phyloP scores from a whole-genome alignment of 257 asterid genomes.

The Knoxia roxburghii region DNA sequence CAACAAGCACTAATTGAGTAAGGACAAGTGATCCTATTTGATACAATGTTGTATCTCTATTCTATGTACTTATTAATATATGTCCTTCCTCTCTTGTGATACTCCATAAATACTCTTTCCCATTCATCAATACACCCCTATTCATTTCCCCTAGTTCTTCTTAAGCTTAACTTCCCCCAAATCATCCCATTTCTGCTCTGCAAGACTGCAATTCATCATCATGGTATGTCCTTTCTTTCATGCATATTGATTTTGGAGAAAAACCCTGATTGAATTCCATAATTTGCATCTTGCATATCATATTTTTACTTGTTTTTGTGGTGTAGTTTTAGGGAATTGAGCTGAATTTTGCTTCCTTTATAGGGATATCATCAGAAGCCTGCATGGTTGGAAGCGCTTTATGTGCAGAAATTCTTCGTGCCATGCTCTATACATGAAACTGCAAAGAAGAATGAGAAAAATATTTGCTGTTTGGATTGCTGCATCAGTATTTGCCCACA shows the following conservation, averaged over 20 bases:
- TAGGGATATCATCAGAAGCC: conserved; percentile 62
- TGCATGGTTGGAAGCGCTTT: conserved; percentile 82
- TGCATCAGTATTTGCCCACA: conserved; percentile 94
- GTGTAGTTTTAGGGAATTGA: conserved; percentile 11
- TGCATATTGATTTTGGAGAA: too few relatives aligned
- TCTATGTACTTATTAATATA: too few relatives aligned
- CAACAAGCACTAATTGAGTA: conserved; percentile 7
- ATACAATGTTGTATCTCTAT: conserved; percentile 26
- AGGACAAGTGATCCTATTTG: conserved; percentile 22
- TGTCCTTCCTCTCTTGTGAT: conserved; percentile 28
- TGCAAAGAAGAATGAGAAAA: conserved; percentile 89
- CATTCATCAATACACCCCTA: conserved; percentile 27
- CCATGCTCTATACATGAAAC: conserved; percentile 73
- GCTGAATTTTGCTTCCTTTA: conserved; percentile 2
- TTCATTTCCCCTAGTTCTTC: conserved; percentile 27
- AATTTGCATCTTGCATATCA: neutral
- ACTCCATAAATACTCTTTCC: conserved; percentile 50
- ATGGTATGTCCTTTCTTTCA: neutral
- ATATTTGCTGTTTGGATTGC: conserved; percentile 85
- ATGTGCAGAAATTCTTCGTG: conserved; percentile 57
- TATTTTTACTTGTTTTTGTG: too few relatives aligned
- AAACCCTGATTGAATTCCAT: neutral
- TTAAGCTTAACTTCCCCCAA: neutral
- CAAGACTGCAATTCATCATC: neutral
- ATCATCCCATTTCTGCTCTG: too few relatives aligned